These are phyloP conservation scores for Pyrus betulifolia DNA, from an alignment of 306 rosid genomes.

Conservation along the genomic window DNA sequence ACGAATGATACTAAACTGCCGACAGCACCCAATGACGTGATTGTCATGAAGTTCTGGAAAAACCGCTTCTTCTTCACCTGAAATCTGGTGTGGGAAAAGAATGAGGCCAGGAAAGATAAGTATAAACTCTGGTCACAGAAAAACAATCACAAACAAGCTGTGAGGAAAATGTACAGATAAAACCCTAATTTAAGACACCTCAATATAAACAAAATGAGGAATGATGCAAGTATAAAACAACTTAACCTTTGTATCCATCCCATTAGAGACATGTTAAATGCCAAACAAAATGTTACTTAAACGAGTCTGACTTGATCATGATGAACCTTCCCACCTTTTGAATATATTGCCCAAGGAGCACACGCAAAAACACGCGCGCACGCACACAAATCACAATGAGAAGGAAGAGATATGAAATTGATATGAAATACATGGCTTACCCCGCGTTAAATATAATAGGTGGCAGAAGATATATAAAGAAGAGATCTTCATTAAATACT, in stretches of 20 bases:
- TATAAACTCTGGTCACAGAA: not conserved
- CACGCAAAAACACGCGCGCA: too few relatives aligned
- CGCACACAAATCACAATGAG: not conserved
- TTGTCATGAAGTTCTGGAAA: slow-evolving; percentile 49
- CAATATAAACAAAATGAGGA: too few relatives aligned
- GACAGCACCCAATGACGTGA: slow-evolving; percentile 49
- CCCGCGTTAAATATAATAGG: slow-evolving; percentile 78
- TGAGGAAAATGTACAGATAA: not conserved
- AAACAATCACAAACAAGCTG: not conserved
- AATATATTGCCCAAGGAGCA: not conserved
- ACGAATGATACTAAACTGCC: slow-evolving; percentile 51
- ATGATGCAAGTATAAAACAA: too few relatives aligned
- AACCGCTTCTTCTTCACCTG: slow-evolving; percentile 74
- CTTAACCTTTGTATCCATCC: too few relatives aligned
- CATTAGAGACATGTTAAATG: too few relatives aligned
- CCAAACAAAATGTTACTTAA: not conserved
- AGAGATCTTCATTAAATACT: slow-evolving; percentile 42
- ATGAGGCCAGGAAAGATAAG: slow-evolving; percentile 3
- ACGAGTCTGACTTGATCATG: not conserved
- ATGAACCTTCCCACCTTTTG: not conserved
- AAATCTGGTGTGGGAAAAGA: slow-evolving; percentile 29
- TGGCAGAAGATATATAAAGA: slow-evolving; percentile 67
- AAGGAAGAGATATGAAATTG: not conserved
- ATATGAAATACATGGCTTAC: slow-evolving; percentile 21
- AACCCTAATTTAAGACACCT: too few relatives aligned